Base-by-base conservation (phyloP, 2,329 filamentous ascomycete genomes). In the Fusarium bactridioides region DNA sequence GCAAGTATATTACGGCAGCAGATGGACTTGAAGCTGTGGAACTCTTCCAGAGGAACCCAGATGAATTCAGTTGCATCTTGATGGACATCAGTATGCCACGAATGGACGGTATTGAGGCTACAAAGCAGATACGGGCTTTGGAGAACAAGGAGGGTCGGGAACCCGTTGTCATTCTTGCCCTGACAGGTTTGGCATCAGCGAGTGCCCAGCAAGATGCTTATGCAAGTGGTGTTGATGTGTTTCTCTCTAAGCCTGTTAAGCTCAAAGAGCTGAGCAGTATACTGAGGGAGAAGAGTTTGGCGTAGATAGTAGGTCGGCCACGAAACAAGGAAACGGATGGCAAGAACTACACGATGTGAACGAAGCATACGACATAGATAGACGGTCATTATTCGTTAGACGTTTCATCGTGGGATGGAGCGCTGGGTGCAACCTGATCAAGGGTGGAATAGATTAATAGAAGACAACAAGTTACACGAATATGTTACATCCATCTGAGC, bases 31-130 rank as follows among this genome's bases (percentile, higher is more conserved):
- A 83, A 44, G 81, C 81, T 0, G 47, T 82, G 16, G 75, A 80
- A 18, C 70, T 65, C 4, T 83, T 79, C 40, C 72, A 65, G 12
- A 40, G 73, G 15, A 67, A 72, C 10, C 78, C 77, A 0, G 67
- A 70, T 0, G 50, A 74, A 5, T 82, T 76, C 35, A 67, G 69
- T n/a, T 80, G 77, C 61, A 77, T 84, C 11, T 69, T 84, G 10
- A 83, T 83, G 72, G 88, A 89, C 65, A 84, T 89, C 6, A 87
- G 83, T 61, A 90, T 90, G 88, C 88, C 88, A 0, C 78, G 88
- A 9, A 85, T 90, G 72, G 85, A 89, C 67, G 86, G 86, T 0
- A 82, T 87, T 4, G 83, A 84, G 19, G 83, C 85, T 0, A 87
- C 86, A 7, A 80, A 83, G 6, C 78, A 80, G 37, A 88, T 89